Conservation (phyloP, 169 alveolate genomes). For the Miamiensis avidus region DNA sequence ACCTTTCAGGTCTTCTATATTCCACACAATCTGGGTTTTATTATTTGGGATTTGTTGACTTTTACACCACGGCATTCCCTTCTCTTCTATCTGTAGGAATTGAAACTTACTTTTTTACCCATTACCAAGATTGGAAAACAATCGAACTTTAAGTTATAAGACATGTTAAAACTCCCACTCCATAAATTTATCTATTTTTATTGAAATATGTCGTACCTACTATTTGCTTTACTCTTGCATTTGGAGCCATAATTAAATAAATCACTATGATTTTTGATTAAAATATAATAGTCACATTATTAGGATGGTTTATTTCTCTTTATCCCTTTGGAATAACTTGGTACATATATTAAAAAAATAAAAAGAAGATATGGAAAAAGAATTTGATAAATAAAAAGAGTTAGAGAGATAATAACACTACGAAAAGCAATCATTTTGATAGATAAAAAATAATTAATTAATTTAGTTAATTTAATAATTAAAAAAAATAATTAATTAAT, state of each 20-base stretch:
- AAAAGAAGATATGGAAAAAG: neutral
- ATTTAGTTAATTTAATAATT: no score
- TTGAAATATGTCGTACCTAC: conserved; percentile 10
- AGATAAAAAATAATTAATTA: no score
- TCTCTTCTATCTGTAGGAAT: conserved; percentile 29
- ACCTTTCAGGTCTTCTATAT: conserved; percentile 21
- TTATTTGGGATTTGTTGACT: conserved; percentile 33
- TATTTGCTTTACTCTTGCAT: neutral
- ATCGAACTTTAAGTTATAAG: conserved; percentile 7
- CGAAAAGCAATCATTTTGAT: neutral
- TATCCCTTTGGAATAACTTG: conserved; percentile 18
- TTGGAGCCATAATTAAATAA: conserved; percentile 2
- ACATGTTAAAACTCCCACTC: conserved; percentile 2
- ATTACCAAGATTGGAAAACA: conserved; percentile 1
- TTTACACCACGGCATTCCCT: conserved; percentile 17
- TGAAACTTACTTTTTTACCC: conserved; percentile 26
- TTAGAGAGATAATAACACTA: no score
- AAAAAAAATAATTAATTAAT: no score
- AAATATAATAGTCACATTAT: neutral
- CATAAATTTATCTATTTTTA: conserved; percentile 27
- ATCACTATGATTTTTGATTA: conserved; percentile 6
- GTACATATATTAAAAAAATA: conserved; percentile 8
- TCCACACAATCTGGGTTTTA: conserved; percentile 37
- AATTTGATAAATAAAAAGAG: no score
- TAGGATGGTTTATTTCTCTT: conserved; percentile 45